These are phyloP conservation scores for Mucor racemosus DNA, from an alignment of 371 early-diverging fungal genomes.

Conservation along the genomic window DNA sequence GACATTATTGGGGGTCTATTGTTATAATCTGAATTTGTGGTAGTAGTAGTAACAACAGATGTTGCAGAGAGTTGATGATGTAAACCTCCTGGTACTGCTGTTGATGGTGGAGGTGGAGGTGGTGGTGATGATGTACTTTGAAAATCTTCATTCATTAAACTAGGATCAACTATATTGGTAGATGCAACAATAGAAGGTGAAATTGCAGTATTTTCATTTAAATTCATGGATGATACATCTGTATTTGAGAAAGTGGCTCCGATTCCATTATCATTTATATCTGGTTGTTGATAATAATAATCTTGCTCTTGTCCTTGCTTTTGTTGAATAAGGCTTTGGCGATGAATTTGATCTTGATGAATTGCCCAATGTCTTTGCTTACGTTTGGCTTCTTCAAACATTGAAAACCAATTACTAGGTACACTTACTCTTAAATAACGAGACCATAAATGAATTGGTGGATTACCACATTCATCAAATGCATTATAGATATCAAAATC, in stretches of 20 bases:
- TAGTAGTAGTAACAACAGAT: not conserved
- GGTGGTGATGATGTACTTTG: not conserved
- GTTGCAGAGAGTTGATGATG: not conserved
- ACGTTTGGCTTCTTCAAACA: constrained; percentile 52
- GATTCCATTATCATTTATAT: not conserved
- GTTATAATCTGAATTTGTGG: not conserved
- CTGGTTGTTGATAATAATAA: constrained; percentile 14
- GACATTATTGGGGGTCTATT: not conserved
- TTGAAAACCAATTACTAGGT: constrained; percentile 47
- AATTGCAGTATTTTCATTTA: not conserved
- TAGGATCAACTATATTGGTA: constrained; percentile 25
- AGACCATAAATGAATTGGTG: constrained; percentile 50
- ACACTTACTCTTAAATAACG: constrained; percentile 35
- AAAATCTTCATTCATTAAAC: constrained; percentile 3
- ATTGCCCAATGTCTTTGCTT: constrained; percentile 42
- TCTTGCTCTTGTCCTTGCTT: constrained; percentile 2
- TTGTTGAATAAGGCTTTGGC: constrained; percentile 8
- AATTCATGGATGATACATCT: constrained; percentile 27
- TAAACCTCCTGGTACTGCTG: not conserved
- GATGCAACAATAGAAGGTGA: constrained; percentile 18
- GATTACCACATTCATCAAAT: constrained; percentile 53
- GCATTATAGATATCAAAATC: constrained; percentile 51
- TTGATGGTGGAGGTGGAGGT: not conserved
- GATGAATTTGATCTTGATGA: constrained; percentile 7
- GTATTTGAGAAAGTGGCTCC: constrained; percentile 24